Conservation (phyloP, 306 rosid genomes). For the Sophora flavescens region DNA sequence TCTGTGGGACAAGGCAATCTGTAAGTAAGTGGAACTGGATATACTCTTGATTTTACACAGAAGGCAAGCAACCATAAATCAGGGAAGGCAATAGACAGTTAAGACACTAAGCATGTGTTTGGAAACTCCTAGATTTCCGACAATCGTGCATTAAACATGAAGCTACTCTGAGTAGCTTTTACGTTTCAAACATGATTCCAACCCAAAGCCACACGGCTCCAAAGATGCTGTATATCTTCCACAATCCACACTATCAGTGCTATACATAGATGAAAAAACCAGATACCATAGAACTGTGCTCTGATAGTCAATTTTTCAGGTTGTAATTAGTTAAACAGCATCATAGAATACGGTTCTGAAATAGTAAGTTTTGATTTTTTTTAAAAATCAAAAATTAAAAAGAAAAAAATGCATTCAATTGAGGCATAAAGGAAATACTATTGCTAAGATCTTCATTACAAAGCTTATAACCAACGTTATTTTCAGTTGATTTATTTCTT, state of each 20-base stretch:
- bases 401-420: not conserved
- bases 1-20: constrained; percentile 40
- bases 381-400: not conserved
- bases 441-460: constrained; percentile 11
- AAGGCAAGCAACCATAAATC: constrained; percentile 12
- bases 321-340: not conserved
- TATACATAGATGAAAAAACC: constrained; percentile 12
- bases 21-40: constrained; percentile 33
- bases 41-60: constrained; percentile 27
- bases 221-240: not conserved
- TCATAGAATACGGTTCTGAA: constrained; percentile 5
- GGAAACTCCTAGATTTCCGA: too few relatives aligned
- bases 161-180: too few relatives aligned
- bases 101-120: not conserved
- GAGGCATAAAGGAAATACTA: constrained; percentile 19
- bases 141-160: too few relatives aligned
- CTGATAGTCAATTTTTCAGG: not conserved
- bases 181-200: too few relatives aligned
- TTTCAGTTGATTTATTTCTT: constrained; percentile 22
- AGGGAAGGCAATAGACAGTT: constrained; percentile 12
- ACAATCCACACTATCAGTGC: not conserved
- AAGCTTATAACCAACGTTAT: constrained; percentile 1
- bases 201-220: too few relatives aligned
- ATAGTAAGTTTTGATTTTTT: not conserved
- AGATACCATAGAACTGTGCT: not conserved